Evolutionary conservation across 73 alveolate genomes (phyloP).

Genomic region (Paramecium tetraurelia): DNA sequence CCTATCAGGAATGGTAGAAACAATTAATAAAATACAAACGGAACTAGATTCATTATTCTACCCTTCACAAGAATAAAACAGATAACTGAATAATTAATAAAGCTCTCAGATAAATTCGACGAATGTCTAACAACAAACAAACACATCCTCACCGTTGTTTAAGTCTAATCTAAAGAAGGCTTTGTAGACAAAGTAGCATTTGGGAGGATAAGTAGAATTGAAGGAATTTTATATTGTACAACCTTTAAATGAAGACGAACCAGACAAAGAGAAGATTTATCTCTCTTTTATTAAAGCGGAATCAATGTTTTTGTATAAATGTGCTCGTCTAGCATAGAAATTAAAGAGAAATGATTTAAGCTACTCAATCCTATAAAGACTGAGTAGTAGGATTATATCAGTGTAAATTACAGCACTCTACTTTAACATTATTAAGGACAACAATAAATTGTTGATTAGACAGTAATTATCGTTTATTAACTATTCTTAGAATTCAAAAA

Average conservation of each 20-base stretch:
- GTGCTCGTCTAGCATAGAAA: background rate
- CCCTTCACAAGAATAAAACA: background rate
- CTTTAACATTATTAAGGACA: background rate
- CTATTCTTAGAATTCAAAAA: background rate
- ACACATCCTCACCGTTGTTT: background rate
- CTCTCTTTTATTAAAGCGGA: background rate
- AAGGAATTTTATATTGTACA: background rate
- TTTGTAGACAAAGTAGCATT: background rate
- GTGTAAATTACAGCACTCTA: background rate
- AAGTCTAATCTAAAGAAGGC: conserved; percentile 5
- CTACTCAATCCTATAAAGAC: background rate
- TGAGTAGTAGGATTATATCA: background rate
- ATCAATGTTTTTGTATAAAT: conserved; percentile 16
- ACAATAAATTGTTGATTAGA: background rate
- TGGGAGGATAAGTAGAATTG: background rate
- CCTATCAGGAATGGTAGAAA: background rate
- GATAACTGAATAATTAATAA: background rate
- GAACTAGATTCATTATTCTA: background rate
- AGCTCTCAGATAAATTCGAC: background rate
- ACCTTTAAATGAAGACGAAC: background rate
- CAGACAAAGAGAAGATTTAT: background rate
- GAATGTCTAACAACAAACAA: background rate
- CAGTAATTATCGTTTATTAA: background rate
- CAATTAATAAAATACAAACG: background rate
- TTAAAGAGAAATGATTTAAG: background rate